Conservation (phyloP, 2,329 filamentous ascomycete genomes). For the Chlorencoelia australis region DNA sequence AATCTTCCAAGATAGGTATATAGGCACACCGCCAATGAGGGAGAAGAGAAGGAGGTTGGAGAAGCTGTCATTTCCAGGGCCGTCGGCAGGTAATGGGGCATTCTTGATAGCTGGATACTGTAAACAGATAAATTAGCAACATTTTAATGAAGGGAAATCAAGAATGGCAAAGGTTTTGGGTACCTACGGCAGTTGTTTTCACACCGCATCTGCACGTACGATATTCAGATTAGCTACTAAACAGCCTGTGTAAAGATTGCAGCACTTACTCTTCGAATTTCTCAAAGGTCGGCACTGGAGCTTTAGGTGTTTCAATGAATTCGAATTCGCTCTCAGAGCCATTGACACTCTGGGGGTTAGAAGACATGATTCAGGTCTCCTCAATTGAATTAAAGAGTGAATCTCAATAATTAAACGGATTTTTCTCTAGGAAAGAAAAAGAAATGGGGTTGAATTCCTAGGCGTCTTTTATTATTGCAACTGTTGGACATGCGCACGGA, state of each 20-base stretch:
- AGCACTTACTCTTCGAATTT: constrained; percentile 41
- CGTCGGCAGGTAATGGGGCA: constrained; percentile 85
- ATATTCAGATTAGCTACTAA: no score
- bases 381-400: constrained; percentile 13
- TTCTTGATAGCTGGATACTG: constrained; percentile 89
- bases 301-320: constrained; percentile 50
- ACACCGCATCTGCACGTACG: constrained; percentile 50
- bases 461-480: no score
- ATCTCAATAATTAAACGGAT: constrained; percentile 10
- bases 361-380: constrained; percentile 32
- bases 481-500: no score
- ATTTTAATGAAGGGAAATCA: constrained; percentile 17
- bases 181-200: constrained; percentile 42
- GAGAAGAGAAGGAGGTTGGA: constrained; percentile 69
- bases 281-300: constrained; percentile 38
- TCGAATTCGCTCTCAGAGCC: constrained; percentile 49
- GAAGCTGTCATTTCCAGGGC: constrained; percentile 74
- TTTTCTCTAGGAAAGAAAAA: constrained; percentile 3
- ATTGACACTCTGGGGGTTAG: constrained; percentile 37
- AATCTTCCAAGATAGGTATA: constrained; percentile 73
- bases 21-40: constrained; percentile 60
- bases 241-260: no score
- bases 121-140: constrained; percentile 17
- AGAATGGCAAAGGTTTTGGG: constrained; percentile 3
- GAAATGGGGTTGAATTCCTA: constrained; percentile 4